phyloP scores from a whole-genome alignment of 257 asterid species.

The Mentha longifolia region DNA sequence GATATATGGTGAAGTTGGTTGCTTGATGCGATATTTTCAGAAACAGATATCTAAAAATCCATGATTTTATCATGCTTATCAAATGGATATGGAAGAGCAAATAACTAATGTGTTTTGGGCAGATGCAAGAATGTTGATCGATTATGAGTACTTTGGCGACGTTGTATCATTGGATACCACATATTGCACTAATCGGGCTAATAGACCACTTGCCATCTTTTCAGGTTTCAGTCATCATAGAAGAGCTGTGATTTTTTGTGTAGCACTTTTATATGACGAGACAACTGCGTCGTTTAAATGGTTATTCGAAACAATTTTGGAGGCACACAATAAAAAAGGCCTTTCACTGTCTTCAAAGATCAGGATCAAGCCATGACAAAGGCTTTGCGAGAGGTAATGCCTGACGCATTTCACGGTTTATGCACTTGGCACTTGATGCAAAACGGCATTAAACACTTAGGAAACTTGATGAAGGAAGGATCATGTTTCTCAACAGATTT shows the following conservation, averaged over 20 bases:
- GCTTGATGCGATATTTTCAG: neutral
- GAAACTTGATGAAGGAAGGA: conserved; percentile 12
- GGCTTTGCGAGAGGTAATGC: neutral
- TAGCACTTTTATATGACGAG: conserved; percentile 2
- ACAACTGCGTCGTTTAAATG: neutral
- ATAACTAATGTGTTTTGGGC: conserved; percentile 1
- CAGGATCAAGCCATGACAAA: too few relatives aligned
- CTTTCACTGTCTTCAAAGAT: too few relatives aligned
- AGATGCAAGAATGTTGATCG: neutral
- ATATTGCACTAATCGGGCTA: neutral
- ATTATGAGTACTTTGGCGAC: neutral
- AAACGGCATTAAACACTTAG: neutral
- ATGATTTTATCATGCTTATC: neutral
- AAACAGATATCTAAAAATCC: neutral
- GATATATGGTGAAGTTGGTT: conserved; percentile 3
- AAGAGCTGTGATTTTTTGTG: neutral
- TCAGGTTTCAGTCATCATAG: too few relatives aligned
- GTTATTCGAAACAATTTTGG: neutral
- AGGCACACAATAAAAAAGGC: neutral
- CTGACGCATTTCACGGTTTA: neutral
- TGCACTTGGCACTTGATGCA: too few relatives aligned
- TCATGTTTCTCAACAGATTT: conserved; percentile 6
- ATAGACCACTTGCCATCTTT: neutral
- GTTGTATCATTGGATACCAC: too few relatives aligned
- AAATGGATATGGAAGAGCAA: neutral